A percentile compares a stretch with the other conserved stretches of the same genome.
Evolutionary conservation across 345 rosid genomes (phyloP).

Genomic region (Cardamine occulta): DNA sequence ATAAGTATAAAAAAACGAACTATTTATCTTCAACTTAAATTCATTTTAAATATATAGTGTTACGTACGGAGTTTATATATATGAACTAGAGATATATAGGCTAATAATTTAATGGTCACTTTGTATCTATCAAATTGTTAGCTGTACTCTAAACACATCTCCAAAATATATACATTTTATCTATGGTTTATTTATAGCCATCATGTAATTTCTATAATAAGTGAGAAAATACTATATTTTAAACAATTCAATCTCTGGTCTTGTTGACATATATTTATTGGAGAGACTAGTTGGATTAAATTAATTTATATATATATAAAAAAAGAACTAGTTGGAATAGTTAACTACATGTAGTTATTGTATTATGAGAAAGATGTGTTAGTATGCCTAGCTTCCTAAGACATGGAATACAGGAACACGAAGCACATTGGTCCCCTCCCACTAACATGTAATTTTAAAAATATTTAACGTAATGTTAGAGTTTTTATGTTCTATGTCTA

Average conservation of each 20-base stretch:
- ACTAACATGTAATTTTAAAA: slow-evolving; percentile 31
- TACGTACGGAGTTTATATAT: not conserved
- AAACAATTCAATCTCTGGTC: not conserved
- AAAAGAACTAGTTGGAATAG: not conserved
- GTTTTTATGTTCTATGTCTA: not conserved
- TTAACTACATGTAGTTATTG: slow-evolving; percentile 17
- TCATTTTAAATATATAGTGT: not conserved
- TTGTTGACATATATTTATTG: not conserved
- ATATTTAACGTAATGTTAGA: not conserved
- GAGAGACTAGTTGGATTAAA: not conserved
- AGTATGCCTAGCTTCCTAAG: slow-evolving; percentile 15
- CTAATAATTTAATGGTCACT: slow-evolving; percentile 5
- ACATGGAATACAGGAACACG: slow-evolving; percentile 29
- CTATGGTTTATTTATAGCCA: not conserved
- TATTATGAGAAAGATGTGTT: slow-evolving; percentile 21
- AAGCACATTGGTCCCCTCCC: slow-evolving; percentile 40
- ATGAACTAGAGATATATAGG: not conserved
- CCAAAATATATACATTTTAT: not conserved
- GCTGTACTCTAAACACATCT: slow-evolving; percentile 2
- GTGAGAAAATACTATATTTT: not conserved
- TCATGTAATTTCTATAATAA: not conserved
- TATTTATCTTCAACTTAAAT: not conserved
- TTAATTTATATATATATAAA: not conserved
- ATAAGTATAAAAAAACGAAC: not conserved
- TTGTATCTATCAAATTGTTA: not conserved